A percentile compares a stretch with the other conserved stretches of the same genome.
These are phyloP conservation scores for Fusarium falciforme DNA, from an alignment of 2,329 filamentous ascomycete species.

Conservation along the genomic window DNA sequence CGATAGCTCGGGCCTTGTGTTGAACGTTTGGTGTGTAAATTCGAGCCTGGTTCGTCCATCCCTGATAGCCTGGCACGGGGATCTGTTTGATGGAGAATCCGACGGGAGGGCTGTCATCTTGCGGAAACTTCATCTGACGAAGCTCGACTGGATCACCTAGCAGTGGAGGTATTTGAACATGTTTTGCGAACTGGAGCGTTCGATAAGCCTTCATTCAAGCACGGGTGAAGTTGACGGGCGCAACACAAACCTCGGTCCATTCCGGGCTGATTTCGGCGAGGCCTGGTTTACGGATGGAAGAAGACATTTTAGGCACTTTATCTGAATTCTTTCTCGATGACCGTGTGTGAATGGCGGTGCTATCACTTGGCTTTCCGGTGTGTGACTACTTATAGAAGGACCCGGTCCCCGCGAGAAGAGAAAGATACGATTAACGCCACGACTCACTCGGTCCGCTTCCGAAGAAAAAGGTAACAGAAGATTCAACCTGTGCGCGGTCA, in stretches of 20 bases:
- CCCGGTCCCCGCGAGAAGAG: background rate
- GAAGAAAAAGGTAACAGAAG: background rate
- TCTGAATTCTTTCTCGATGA: background rate
- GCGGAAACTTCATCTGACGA: background rate
- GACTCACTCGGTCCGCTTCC: background rate
- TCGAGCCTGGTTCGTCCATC: background rate
- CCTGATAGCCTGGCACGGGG: background rate
- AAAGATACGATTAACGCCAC: background rate
- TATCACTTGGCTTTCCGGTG: background rate
- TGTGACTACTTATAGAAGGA: background rate
- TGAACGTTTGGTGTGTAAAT: background rate
- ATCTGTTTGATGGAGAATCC: background rate
- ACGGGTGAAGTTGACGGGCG: background rate
- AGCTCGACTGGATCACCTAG: background rate
- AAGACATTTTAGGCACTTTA: background rate
- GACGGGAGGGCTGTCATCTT: background rate
- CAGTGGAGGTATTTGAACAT: background rate
- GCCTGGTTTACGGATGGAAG: background rate
- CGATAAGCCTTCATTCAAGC: background rate
- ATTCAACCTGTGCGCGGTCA: background rate
- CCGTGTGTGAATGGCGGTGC: background rate
- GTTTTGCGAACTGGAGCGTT: background rate
- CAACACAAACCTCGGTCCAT: background rate
- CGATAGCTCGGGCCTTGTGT: background rate
- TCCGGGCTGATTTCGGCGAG: background rate